These are phyloP conservation scores for Botrytis elliptica DNA, from an alignment of 2,329 filamentous ascomycete species.

Conservation along the genomic window DNA sequence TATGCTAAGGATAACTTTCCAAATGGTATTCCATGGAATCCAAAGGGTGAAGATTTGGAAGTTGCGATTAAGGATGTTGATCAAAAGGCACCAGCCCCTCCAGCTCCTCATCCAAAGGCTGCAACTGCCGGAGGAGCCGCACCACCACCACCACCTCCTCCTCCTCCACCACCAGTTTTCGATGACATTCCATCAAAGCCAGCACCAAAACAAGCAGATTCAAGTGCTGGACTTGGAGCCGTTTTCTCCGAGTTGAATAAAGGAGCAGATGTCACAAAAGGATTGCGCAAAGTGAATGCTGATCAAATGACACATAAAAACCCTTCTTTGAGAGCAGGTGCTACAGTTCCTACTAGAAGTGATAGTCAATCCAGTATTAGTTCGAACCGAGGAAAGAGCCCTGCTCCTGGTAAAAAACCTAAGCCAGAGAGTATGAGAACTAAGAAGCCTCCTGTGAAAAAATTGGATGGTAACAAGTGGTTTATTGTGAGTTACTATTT, in stretches of 20 bases:
- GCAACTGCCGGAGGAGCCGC: background rate
- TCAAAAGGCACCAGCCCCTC: slow-evolving; percentile 54
- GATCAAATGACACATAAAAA: slow-evolving; percentile 99
- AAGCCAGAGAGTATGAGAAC: slow-evolving; percentile 82
- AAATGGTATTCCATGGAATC: slow-evolving; percentile 83
- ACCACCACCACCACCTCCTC: slow-evolving; percentile 51
- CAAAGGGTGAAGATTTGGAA: slow-evolving; percentile 68
- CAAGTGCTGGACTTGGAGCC: slow-evolving; percentile 68
- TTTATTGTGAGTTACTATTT: slow-evolving; percentile 60
- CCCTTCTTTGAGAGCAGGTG: slow-evolving; percentile 73
- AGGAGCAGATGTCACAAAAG: slow-evolving; percentile 82
- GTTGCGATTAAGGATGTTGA: slow-evolving; percentile 64
- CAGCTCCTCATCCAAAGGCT: slow-evolving; percentile 53
- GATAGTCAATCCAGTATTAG: slow-evolving; percentile 51
- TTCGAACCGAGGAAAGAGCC: slow-evolving; percentile 71
- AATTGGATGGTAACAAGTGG: slow-evolving; percentile 90
- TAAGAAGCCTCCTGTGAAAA: slow-evolving; percentile 78
- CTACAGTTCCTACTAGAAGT: slow-evolving; percentile 63
- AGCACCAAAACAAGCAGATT: slow-evolving; percentile 50
- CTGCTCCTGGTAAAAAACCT: slow-evolving; percentile 81
- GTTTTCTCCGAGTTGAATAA: slow-evolving; percentile 92
- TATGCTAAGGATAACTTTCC: slow-evolving; percentile 84
- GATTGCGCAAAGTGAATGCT: slow-evolving; percentile 88
- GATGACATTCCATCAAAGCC: slow-evolving; percentile 45
- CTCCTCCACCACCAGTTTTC: slow-evolving; percentile 55